These are phyloP conservation scores for Cyathus striatus DNA, from an alignment of 768 basidiomycete species.

Conservation along the genomic window DNA sequence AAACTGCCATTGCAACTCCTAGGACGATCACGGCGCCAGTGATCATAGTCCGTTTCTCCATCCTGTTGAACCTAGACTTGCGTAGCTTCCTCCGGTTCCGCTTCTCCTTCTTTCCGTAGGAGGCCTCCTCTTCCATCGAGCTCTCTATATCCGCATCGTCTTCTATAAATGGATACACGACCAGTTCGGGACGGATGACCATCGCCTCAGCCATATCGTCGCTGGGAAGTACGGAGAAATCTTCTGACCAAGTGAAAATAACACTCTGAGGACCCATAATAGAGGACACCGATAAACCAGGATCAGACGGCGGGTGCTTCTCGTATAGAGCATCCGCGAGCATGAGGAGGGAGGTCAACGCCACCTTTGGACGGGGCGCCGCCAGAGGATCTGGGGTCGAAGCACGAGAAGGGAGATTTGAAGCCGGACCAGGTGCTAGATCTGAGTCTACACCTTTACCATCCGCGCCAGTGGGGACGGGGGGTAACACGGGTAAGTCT, in stretches of 20 bases:
- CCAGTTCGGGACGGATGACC: conserved; percentile 46
- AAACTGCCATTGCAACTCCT: conserved; percentile 65
- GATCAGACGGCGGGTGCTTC: conserved; percentile 57
- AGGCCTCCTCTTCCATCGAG: conserved; percentile 11
- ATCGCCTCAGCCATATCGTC: conserved; percentile 59
- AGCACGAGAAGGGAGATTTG: background rate
- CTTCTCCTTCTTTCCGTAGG: conserved; percentile 9
- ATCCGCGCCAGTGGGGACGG: too few relatives aligned
- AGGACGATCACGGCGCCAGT: conserved; percentile 66
- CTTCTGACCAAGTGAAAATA: conserved; percentile 68
- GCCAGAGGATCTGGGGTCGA: conserved; percentile 1
- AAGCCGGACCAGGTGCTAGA: too few relatives aligned
- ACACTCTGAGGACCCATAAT: conserved; percentile 81
- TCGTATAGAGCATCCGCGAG: conserved; percentile 55
- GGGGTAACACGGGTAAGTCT: too few relatives aligned
- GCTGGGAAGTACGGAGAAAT: conserved; percentile 30
- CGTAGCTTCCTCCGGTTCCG: conserved; percentile 14
- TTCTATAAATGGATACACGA: conserved; percentile 51
- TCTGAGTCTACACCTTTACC: too few relatives aligned
- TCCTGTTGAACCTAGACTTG: conserved; percentile 15
- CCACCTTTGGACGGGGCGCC: conserved; percentile 24
- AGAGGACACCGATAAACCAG: conserved; percentile 42
- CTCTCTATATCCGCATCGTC: conserved; percentile 19
- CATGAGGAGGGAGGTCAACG: conserved; percentile 46
- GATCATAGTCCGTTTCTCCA: conserved; percentile 42